Percentiles rank a stretch among this genome's conserved stretches.
phyloP scores from a whole-genome alignment of 2,329 filamentous ascomycete genomes.

The Cytospora piceae region DNA sequence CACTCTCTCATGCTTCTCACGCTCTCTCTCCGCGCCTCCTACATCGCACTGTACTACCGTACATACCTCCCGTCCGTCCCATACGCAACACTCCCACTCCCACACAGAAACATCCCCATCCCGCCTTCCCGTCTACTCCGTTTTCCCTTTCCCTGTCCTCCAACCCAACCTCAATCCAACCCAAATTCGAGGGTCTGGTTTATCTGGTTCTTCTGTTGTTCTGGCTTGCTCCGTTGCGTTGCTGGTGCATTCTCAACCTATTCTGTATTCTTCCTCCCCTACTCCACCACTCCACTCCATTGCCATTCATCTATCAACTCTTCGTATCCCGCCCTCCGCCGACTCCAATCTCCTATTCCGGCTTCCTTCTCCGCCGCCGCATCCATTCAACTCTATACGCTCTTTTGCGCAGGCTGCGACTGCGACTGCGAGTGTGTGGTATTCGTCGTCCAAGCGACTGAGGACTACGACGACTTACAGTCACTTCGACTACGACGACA shows the following conservation, averaged over 20 bases:
- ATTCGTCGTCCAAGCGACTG: slow-evolving; percentile 1
- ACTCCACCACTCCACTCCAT: slow-evolving; percentile 15
- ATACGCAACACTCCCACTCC: slow-evolving; percentile 1
- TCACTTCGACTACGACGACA: slow-evolving; percentile 1
- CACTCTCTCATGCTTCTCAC: not conserved
- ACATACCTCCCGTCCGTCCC: slow-evolving; percentile 10
- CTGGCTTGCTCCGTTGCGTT: not conserved
- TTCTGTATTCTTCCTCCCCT: slow-evolving; percentile 1
- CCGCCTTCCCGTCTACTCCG: not conserved
- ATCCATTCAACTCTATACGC: slow-evolving; percentile 25
- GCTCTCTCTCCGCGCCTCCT: not conserved
- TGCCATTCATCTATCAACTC: slow-evolving; percentile 10
- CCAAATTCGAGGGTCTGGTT: not conserved
- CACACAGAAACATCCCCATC: slow-evolving; percentile 3
- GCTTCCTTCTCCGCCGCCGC: slow-evolving; percentile 15
- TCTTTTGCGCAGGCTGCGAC: slow-evolving; percentile 27
- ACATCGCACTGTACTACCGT: not conserved
- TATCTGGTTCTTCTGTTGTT: not conserved
- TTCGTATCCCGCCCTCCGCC: slow-evolving; percentile 18
- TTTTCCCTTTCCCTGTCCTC: not conserved
- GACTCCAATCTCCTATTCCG: not conserved
- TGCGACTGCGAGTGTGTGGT: slow-evolving; percentile 11
- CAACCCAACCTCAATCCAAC: not conserved
- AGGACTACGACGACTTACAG: slow-evolving; percentile 13
- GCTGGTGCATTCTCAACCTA: slow-evolving; percentile 1